These are phyloP conservation scores for Stephania yunnanensis DNA, from an alignment of 164 flowering plant genomes.

Conservation along the genomic window DNA sequence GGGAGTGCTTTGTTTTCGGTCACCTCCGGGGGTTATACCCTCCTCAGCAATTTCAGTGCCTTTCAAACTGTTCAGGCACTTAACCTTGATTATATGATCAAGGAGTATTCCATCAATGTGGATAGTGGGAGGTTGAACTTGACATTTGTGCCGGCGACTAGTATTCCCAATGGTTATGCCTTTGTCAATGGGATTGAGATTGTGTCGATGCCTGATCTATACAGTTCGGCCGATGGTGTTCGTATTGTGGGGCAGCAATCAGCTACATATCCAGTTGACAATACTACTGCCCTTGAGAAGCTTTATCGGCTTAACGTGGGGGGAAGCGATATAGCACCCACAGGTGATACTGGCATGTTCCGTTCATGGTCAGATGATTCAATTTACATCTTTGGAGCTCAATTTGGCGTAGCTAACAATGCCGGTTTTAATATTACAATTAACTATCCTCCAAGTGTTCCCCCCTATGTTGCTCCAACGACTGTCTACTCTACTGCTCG, in stretches of 20 bases:
- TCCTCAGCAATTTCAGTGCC: constrained; percentile 70
- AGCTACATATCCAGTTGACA: constrained; percentile 25
- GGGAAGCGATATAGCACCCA: constrained; percentile 38
- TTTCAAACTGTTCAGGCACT: constrained; percentile 55
- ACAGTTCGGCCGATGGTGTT: constrained; percentile 24
- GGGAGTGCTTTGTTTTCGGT: constrained; percentile 53
- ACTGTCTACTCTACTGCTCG: constrained; percentile 63
- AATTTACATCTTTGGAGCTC: constrained; percentile 50
- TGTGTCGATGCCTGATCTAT: constrained; percentile 73
- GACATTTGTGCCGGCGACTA: constrained; percentile 54
- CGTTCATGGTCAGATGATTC: constrained; percentile 43
- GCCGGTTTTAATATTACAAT: constrained; percentile 32
- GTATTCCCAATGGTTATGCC: constrained; percentile 47
- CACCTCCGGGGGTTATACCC: constrained; percentile 36
- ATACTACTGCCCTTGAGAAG: constrained; percentile 63
- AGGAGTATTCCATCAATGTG: constrained; percentile 63
- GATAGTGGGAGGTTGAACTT: constrained; percentile 35
- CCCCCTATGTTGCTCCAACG: constrained; percentile 54
- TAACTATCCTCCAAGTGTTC: constrained; percentile 30
- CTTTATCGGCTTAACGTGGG: constrained; percentile 78
- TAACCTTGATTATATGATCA: constrained; percentile 45
- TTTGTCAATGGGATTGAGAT: constrained; percentile 93
- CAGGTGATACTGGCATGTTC: constrained; percentile 24
- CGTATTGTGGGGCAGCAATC: constrained; percentile 36
- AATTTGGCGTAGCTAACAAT: constrained; percentile 43